phyloP scores from a whole-genome alignment of 176 grass and related monocot species.

The Poa annua region DNA sequence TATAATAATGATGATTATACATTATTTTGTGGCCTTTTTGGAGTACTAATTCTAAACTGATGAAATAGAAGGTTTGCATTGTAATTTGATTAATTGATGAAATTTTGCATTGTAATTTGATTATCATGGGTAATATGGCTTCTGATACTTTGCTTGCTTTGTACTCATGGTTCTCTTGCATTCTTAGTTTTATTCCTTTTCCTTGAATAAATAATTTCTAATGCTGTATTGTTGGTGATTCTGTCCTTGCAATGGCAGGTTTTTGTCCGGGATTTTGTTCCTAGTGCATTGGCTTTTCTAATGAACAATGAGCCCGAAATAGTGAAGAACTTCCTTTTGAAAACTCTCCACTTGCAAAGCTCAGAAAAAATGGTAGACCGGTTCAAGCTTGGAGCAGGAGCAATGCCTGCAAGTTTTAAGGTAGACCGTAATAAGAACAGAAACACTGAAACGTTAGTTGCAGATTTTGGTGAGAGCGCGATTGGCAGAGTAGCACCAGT shows the following conservation, averaged over 20 bases:
- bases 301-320: conserved; percentile 94
- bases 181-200: not conserved
- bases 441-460: conserved; percentile 75
- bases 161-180: not conserved
- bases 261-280: conserved; percentile 92
- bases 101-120: not conserved
- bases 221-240: not conserved
- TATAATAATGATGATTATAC: not conserved
- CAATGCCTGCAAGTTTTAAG: conserved; percentile 97
- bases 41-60: not conserved
- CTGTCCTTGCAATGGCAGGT: conserved; percentile 53
- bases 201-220: not conserved
- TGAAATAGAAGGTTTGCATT: not conserved
- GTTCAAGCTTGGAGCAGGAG: conserved; percentile 95
- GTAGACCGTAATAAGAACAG: conserved; percentile 63
- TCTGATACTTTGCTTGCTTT: conserved; percentile 6
- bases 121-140: not conserved
- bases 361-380: conserved; percentile 90
- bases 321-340: conserved; percentile 91
- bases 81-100: not conserved
- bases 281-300: conserved; percentile 87
- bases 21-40: not conserved
- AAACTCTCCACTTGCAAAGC: conserved; percentile 84
- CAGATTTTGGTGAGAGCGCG: conserved; percentile 90
- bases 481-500: conserved; percentile 94